Base-by-base conservation (phyloP, 805 yeast genomes). In the Myxozyma monticola region DNA sequence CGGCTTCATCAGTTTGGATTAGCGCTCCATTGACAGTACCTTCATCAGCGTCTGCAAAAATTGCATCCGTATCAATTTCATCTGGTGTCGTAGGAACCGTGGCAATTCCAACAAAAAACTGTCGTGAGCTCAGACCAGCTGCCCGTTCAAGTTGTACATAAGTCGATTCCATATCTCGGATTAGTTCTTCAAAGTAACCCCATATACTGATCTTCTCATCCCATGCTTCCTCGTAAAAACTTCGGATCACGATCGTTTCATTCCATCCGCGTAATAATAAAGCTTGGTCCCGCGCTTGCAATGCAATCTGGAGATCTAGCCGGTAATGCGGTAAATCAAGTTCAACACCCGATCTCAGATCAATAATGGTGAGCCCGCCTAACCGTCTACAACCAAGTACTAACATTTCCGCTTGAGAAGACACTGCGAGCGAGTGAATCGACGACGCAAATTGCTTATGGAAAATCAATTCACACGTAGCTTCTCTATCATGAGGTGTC, bases 311-410 rank as follows among this genome's bases (percentile, higher is more conserved):
- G 14, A 60, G 38, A 35, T 57, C 62, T 24, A 59, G 49, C 25
- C 61, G 39, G 45, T 59, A 59, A 36, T 59, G 62, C 10, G 63
- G 63, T 29, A 59, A 28, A 18, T 59, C 62, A 8, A 54, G 18
- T 29, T 54, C 60, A 3, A 21, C 42, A 4, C 54, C 57, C 4
- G 59, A 46, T 20, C 37, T 26, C 10, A 53, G 48, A 29, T 59
- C 42, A 40, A 59, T 44, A 29, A 54, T 38, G 15, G 46, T 40
- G 21, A 59, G 47, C 9, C 62, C 62, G n/a, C 63, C 63, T 4
- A 59, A 45, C 15, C 62, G 40, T n/a, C 40, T 35, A 21, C 55
- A 42, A 1, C 60, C 57, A 12, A 60, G 29, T 7, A 60, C 56
- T 9, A 59, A 41, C 36, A 59, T 42, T 28, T 49, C 59, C 12